phyloP scores from a whole-genome alignment of 805 yeast species.

The Peterozyma toletana region DNA sequence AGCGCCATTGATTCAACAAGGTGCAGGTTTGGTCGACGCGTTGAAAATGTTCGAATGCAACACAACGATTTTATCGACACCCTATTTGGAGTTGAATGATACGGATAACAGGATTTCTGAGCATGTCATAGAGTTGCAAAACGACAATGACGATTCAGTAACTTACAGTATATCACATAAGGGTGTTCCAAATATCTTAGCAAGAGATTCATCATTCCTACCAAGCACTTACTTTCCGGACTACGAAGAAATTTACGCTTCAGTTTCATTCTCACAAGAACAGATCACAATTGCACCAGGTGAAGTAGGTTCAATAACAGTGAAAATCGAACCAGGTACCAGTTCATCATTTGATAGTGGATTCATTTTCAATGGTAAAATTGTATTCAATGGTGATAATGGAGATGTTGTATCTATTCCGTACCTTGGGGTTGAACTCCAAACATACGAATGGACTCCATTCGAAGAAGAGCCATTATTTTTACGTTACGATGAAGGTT shows the following conservation, averaged over 20 bases:
- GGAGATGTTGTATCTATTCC: constrained; percentile 11
- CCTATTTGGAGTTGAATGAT: constrained; percentile 9
- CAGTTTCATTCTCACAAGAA: constrained; percentile 4
- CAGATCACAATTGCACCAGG: constrained; percentile 7
- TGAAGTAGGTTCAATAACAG: constrained; percentile 4
- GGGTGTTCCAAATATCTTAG: constrained; percentile 7
- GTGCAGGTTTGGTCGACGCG: constrained; percentile 14
- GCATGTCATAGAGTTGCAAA: constrained; percentile 9
- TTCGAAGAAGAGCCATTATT: constrained; percentile 4
- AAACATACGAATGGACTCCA: constrained; percentile 8
- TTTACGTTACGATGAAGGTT: not conserved
- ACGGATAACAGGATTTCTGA: constrained; percentile 9
- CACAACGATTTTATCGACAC: constrained; percentile 8
- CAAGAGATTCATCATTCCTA: constrained; percentile 1
- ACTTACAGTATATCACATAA: constrained; percentile 4
- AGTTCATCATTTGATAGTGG: constrained; percentile 1
- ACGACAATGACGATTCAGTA: constrained; percentile 8
- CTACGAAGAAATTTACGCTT: constrained; percentile 8
- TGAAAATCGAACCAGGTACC: constrained; percentile 5
- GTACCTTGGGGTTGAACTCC: constrained; percentile 11
- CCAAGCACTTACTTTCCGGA: constrained; percentile 6
- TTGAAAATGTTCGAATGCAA: constrained; percentile 9
- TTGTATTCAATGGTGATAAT: constrained; percentile 10
- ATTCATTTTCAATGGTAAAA: constrained; percentile 10
- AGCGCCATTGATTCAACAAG: constrained; percentile 13